These are phyloP conservation scores for Aureobasidium uvarum DNA, from an alignment of 2,329 filamentous ascomycete genomes.

Conservation along the genomic window DNA sequence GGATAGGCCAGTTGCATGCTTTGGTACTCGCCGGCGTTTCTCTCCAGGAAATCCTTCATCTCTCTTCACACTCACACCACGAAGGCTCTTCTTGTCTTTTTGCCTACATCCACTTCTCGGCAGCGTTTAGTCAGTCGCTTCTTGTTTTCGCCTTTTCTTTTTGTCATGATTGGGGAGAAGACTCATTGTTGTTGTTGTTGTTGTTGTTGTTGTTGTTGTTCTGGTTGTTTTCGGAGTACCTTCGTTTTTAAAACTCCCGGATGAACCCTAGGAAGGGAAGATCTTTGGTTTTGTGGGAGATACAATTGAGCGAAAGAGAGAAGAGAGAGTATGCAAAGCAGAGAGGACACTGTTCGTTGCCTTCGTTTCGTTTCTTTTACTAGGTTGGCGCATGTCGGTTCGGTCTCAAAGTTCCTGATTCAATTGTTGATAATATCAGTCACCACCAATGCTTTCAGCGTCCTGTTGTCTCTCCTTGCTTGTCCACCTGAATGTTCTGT, in stretches of 20 bases:
- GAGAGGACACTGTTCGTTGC: conserved; percentile 8
- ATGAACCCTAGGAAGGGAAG: conserved; percentile 1
- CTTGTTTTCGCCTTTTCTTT: conserved; percentile 11
- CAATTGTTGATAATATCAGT: conserved; percentile 10
- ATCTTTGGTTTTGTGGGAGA: conserved; percentile 24
- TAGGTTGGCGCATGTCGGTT: background rate
- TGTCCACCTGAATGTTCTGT: background rate
- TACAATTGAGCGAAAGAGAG: conserved; percentile 16
- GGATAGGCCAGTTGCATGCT: conserved; percentile 24
- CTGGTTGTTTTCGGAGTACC: conserved; percentile 22
- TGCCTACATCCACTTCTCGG: conserved; percentile 13
- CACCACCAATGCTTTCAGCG: background rate
- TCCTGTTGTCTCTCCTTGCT: background rate
- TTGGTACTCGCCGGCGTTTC: conserved; percentile 21
- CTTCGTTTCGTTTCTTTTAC: conserved; percentile 15
- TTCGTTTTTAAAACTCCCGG: conserved; percentile 20
- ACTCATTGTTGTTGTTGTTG: conserved; percentile 23
- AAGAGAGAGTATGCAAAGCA: conserved; percentile 20
- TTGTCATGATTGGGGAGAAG: conserved; percentile 7
- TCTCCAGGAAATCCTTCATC: conserved; percentile 24
- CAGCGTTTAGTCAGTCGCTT: conserved; percentile 26
- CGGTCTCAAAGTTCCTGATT: background rate
- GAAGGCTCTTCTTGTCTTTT: conserved; percentile 10
- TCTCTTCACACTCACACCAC: conserved; percentile 9
- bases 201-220: conserved; percentile 25